Evolutionary conservation across 208 protist genomes (phyloP).

Genomic region (Trypanosoma cruzi): DNA sequence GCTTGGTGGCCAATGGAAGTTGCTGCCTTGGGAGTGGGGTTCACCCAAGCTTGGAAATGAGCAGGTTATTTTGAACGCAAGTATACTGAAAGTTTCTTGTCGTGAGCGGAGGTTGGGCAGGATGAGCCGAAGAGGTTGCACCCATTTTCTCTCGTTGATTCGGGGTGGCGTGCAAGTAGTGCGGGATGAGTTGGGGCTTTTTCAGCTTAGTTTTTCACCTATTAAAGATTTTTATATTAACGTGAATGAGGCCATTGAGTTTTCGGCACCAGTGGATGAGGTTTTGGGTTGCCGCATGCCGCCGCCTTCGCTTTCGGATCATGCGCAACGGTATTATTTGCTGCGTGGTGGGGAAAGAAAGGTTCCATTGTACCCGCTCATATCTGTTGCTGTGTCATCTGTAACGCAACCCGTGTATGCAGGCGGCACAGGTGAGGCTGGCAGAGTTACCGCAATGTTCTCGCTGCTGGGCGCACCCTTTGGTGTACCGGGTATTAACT

Average conservation of each 20-base stretch:
- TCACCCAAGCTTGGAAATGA: background rate
- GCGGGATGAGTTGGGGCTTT: background rate
- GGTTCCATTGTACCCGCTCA: no score
- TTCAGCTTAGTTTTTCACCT: background rate
- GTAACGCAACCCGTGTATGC: background rate
- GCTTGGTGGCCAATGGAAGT: background rate
- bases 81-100: background rate
- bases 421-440: background rate
- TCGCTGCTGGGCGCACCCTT: constrained; percentile 13
- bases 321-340: no score
- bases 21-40: background rate
- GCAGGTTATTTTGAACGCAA: background rate
- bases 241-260: background rate
- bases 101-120: background rate
- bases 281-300: background rate
- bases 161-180: background rate
- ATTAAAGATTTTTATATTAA: background rate
- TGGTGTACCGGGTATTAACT: constrained; percentile 11
- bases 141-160: background rate
- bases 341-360: no score
- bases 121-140: background rate
- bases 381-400: no score
- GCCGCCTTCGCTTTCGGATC: no score
- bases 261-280: background rate
- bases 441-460: background rate